Conservation (phyloP, 148 eudicot genomes). For the Persicaria maculosa region DNA sequence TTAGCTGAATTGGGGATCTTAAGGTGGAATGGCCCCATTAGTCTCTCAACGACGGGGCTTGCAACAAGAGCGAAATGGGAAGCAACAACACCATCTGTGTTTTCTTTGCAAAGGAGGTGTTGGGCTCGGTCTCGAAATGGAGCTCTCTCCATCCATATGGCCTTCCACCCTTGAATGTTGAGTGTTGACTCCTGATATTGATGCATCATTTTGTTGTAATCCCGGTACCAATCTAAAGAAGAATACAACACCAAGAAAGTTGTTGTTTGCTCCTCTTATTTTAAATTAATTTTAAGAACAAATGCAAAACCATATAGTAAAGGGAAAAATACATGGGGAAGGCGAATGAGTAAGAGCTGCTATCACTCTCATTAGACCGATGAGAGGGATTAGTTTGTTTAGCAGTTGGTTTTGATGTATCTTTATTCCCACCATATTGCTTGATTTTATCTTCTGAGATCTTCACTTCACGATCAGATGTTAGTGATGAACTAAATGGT, state of each 20-base stretch:
- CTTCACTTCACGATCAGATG: not conserved
- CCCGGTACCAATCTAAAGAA: not conserved
- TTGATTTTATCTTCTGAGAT: not conserved
- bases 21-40: not conserved
- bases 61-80: not conserved
- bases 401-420: not conserved
- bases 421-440: not conserved
- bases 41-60: not conserved
- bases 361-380: constrained; percentile 25
- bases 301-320: not conserved
- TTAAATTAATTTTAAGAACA: not conserved
- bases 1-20: not conserved
- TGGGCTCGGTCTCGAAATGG: not conserved
- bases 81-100: not conserved
- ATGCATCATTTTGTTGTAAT: not conserved
- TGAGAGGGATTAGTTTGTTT: constrained; percentile 18
- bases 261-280: not conserved
- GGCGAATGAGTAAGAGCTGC: constrained; percentile 27
- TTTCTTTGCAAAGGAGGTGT: not conserved
- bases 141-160: not conserved
- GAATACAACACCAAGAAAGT: not conserved
- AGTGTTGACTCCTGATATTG: not conserved
- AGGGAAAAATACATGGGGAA: constrained; percentile 32
- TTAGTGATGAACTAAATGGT: not conserved
- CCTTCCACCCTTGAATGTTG: not conserved